phyloP scores from a whole-genome alignment of 164 flowering plant species.

The Euptelea pleiosperma region DNA sequence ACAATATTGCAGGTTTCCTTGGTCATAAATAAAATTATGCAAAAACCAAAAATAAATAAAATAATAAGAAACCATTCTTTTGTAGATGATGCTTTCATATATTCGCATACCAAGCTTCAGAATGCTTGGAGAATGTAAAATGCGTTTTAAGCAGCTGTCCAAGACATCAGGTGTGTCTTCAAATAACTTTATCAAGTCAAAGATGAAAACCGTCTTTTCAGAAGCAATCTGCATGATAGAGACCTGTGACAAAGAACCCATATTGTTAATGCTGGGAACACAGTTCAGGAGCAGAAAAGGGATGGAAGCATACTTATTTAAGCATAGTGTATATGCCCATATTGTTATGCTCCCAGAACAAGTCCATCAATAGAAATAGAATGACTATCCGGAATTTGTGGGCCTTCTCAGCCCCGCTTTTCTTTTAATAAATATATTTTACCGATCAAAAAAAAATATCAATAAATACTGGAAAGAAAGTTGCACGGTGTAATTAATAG shows the following conservation, averaged over 20 bases:
- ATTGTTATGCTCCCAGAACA: too few species aligned
- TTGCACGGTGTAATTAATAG: too few species aligned
- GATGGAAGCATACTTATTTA: too few species aligned
- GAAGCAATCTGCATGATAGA: constrained; percentile 96
- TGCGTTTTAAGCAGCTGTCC: constrained; percentile 58
- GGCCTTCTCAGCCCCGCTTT: too few species aligned
- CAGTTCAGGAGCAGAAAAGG: too few species aligned
- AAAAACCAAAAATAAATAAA: background rate
- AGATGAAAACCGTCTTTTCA: constrained; percentile 61
- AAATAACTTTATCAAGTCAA: constrained; percentile 78
- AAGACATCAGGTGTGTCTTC: constrained; percentile 50
- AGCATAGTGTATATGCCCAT: background rate
- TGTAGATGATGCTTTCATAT: constrained; percentile 2
- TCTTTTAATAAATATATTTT: too few species aligned
- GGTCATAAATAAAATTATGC: background rate
- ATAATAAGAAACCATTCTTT: background rate
- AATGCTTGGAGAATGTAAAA: constrained; percentile 70
- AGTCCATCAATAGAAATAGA: too few species aligned
- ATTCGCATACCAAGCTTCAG: constrained; percentile 76
- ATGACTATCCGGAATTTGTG: too few species aligned
- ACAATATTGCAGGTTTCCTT: background rate
- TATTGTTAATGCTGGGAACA: background rate
- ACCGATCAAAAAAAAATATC: too few species aligned
- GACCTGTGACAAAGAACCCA: constrained; percentile 51
- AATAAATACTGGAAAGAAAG: too few species aligned